Evolutionary conservation across 768 basidiomycete genomes (phyloP).

Genomic region (Lactifluus volemus): DNA sequence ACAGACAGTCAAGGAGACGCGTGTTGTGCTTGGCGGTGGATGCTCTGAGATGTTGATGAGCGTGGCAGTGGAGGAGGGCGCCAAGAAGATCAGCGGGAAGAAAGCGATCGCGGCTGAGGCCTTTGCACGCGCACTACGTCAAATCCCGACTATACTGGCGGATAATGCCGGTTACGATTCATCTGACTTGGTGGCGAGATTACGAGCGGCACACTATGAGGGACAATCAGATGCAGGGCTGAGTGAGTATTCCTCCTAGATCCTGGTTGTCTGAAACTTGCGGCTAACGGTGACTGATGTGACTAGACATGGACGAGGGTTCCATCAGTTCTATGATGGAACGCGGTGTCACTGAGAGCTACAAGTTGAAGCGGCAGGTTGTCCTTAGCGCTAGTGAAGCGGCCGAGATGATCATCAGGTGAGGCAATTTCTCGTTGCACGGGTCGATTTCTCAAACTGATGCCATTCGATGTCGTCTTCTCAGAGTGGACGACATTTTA

Average conservation of each 20-base stretch:
- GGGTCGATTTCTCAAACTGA: neutral
- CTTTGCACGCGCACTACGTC: constrained; percentile 79
- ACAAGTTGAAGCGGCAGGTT: constrained; percentile 94
- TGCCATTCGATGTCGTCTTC: neutral
- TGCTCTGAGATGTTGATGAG: constrained; percentile 99
- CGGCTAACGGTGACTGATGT: neutral
- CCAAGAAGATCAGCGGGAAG: constrained; percentile 81
- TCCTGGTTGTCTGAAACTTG: neutral
- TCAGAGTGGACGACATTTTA: constrained; percentile 87
- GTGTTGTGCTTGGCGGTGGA: constrained; percentile 90
- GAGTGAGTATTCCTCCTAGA: constrained; percentile 40
- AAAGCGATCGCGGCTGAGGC: constrained; percentile 93
- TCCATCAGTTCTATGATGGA: constrained; percentile 79
- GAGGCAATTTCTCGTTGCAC: constrained; percentile 20
- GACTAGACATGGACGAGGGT: constrained; percentile 80
- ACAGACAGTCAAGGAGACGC: constrained; percentile 95
- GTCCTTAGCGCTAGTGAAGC: constrained; percentile 93
- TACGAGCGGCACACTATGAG: constrained; percentile 92
- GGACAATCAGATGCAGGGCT: constrained; percentile 81
- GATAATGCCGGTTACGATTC: constrained; percentile 98
- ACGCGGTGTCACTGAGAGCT: constrained; percentile 91
- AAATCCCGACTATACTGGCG: constrained; percentile 93
- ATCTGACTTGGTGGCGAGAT: constrained; percentile 83
- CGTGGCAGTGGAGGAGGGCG: constrained; percentile 85
- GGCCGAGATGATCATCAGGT: constrained; percentile 97